phyloP scores from a whole-genome alignment of 305 asterid species.

The Fraxinus dipetala region DNA sequence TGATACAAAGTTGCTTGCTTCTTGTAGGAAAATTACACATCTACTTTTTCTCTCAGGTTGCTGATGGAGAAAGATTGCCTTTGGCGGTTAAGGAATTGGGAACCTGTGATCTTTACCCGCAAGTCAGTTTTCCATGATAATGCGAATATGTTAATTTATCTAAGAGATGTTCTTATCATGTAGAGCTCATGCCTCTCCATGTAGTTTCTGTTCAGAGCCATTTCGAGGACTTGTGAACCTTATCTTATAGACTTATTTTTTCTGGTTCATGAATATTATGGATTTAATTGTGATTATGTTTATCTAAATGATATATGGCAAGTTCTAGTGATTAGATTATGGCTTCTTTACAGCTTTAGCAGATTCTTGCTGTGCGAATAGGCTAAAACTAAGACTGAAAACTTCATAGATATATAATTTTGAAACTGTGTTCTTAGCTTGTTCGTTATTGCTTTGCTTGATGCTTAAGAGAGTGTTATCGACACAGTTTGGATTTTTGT shows the following conservation, averaged over 20 bases:
- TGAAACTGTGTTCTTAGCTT: not conserved
- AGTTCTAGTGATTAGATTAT: conserved; percentile 9
- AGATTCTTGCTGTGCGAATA: conserved; percentile 2
- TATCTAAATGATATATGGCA: conserved; percentile 11
- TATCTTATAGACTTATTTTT: not conserved
- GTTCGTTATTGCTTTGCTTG: not conserved
- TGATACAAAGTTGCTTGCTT: not conserved
- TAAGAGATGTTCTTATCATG: not conserved
- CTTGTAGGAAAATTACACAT: conserved; percentile 17
- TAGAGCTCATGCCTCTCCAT: not conserved
- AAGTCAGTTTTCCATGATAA: conserved; percentile 31
- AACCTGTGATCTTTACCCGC: conserved; percentile 78
- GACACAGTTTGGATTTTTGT: not conserved
- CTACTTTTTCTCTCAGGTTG: conserved; percentile 52
- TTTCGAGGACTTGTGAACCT: not conserved
- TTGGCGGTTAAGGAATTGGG: conserved; percentile 96
- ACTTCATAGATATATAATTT: not conserved
- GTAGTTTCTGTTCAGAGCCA: not conserved
- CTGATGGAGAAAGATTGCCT: conserved; percentile 97
- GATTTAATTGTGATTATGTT: not conserved
- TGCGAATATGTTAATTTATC: conserved; percentile 14
- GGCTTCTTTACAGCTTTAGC: conserved; percentile 10
- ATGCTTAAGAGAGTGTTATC: not conserved
- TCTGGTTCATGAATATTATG: not conserved
- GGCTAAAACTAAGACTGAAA: not conserved